phyloP scores from a whole-genome alignment of 1,284 basidiomycete species.

The Cutaneotrichosporon spelunceum region DNA sequence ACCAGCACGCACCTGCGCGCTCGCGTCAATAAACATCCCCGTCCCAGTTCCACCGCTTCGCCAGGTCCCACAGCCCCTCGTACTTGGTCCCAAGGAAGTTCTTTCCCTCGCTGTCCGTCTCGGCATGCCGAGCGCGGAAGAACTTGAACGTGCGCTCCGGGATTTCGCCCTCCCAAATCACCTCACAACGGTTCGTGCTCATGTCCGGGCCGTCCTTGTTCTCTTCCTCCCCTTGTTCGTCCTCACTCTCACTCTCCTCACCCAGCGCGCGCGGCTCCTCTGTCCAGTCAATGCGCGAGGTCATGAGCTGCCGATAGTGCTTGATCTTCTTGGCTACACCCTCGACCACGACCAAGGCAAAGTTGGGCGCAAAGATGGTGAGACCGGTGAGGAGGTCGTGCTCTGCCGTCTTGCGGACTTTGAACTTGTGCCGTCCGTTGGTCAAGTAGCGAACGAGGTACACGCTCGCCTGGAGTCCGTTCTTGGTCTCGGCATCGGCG shows the following conservation, averaged over 20 bases:
- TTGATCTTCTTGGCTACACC: conserved; percentile 82
- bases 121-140: conserved; percentile 80
- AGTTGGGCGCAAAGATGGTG: conserved; percentile 81
- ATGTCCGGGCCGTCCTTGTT: conserved; percentile 56
- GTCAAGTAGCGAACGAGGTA: conserved; percentile 87
- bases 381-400: conserved; percentile 83
- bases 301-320: conserved; percentile 84
- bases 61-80: conserved; percentile 83
- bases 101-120: conserved; percentile 78
- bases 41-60: conserved; percentile 62
- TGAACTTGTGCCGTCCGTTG: conserved; percentile 93
- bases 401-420: conserved; percentile 92
- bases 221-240: conserved; percentile 26
- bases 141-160: conserved; percentile 75
- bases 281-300: conserved; percentile 88
- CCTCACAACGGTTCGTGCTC: conserved; percentile 79
- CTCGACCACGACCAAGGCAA: conserved; percentile 90
- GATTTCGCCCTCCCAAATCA: conserved; percentile 90
- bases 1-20: not conserved
- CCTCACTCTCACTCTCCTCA: conserved; percentile 54
- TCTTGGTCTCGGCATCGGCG: conserved; percentile 71
- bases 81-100: conserved; percentile 59
- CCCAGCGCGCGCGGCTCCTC: conserved; percentile 74
- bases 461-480: conserved; percentile 78
- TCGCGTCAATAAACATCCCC: conserved; percentile 41